Conservation (phyloP, 345 rosid genomes). For the Gossypioides kirkii region DNA sequence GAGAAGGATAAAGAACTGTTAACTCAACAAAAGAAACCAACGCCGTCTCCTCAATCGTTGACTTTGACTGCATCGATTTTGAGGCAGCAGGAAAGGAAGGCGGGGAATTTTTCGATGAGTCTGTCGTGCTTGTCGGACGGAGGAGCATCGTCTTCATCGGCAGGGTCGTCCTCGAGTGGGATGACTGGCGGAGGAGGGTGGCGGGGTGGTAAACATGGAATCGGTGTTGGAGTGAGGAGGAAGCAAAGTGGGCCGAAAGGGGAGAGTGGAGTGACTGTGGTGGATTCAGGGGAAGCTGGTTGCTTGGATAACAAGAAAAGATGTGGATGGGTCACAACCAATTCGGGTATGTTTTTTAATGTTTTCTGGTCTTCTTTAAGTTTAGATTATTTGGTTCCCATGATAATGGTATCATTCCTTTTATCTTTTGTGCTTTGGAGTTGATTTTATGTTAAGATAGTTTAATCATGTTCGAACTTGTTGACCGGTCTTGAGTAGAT, state of each 20-base stretch:
- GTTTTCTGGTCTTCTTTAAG: background rate
- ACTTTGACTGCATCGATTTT: slow-evolving; percentile 34
- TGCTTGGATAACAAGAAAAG: slow-evolving; percentile 48
- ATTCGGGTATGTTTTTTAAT: slow-evolving; percentile 41
- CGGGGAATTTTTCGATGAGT: slow-evolving; percentile 36
- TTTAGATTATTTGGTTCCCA: background rate
- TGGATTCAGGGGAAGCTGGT: slow-evolving; percentile 24
- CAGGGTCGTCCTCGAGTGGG: slow-evolving; percentile 63
- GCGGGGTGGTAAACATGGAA: slow-evolving; percentile 11
- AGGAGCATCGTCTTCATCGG: slow-evolving; percentile 45
- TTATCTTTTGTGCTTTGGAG: background rate
- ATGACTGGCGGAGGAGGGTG: slow-evolving; percentile 31
- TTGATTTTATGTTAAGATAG: background rate
- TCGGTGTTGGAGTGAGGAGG: slow-evolving; percentile 23
- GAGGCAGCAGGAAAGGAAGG: slow-evolving; percentile 27
- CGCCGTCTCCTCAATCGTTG: slow-evolving; percentile 25
- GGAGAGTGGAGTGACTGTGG: slow-evolving; percentile 21
- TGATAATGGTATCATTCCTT: background rate
- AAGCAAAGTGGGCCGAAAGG: slow-evolving; percentile 20
- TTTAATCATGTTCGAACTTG: background rate
- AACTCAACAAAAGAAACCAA: slow-evolving; percentile 18
- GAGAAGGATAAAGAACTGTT: slow-evolving; percentile 33
- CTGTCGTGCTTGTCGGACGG: slow-evolving; percentile 73
- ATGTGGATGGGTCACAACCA: slow-evolving; percentile 78
- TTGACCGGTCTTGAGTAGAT: background rate